A percentile compares a stretch with the other conserved stretches of the same genome.
Evolutionary conservation across 495 filamentous ascomycete genomes (phyloP).

Genomic region (Hyaloscypha hepaticicola): DNA sequence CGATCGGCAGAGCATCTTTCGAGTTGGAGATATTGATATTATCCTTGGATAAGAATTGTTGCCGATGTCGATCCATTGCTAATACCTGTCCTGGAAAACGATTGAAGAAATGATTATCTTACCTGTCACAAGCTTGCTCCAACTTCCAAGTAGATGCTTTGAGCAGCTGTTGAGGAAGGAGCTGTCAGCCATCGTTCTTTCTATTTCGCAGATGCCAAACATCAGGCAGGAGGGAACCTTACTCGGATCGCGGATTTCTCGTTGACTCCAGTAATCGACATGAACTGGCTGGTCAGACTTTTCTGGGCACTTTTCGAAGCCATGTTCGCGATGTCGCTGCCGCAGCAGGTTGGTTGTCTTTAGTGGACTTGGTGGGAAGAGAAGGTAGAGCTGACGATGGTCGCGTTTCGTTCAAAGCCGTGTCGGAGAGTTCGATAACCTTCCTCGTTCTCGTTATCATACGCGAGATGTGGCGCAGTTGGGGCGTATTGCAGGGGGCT

Average conservation of each 20-base stretch:
- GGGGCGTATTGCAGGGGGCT: neutral
- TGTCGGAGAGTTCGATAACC: neutral
- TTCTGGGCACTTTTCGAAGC: slow-evolving; percentile 50
- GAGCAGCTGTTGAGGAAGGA: slow-evolving; percentile 29
- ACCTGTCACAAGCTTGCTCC: slow-evolving; percentile 51
- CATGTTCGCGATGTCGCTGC: slow-evolving; percentile 16
- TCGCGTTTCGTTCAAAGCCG: neutral
- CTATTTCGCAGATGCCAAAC: neutral
- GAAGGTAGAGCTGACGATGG: neutral
- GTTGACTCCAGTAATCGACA: slow-evolving; percentile 49
- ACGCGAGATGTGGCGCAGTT: neutral
- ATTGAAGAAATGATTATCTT: slow-evolving; percentile 29
- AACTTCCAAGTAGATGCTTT: slow-evolving; percentile 43
- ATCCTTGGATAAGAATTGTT: no score
- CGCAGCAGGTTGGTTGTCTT: neutral
- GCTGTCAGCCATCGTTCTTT: slow-evolving; percentile 24
- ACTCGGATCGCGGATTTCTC: slow-evolving; percentile 53
- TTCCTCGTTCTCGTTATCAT: neutral
- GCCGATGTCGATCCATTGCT: neutral
- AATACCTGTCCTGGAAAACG: neutral
- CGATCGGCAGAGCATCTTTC: neutral
- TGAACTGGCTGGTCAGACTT: slow-evolving; percentile 49
- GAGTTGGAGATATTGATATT: neutral
- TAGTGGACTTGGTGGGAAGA: neutral
- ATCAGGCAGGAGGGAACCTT: slow-evolving; percentile 31